A percentile compares a stretch with the other conserved stretches of the same genome.
Conservation (phyloP, 2,329 filamentous ascomycete genomes). For the Delphinella strobiligena region DNA sequence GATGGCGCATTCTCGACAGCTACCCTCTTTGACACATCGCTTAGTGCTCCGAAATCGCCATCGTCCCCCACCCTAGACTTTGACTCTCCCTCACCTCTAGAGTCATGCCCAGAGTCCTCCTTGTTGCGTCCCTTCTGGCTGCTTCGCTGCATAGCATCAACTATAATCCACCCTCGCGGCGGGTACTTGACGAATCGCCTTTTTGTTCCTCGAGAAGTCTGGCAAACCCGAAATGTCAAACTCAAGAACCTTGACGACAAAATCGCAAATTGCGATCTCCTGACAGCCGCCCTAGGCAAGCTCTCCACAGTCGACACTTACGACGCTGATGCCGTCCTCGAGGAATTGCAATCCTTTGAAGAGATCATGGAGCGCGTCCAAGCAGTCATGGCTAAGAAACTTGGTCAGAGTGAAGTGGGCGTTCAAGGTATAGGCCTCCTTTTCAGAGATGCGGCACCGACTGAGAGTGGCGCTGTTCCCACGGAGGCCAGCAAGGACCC, state of each 20-base stretch:
- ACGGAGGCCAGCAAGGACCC: slow-evolving; percentile 24
- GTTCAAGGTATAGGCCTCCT: slow-evolving; percentile 59
- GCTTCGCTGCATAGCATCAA: slow-evolving; percentile 89
- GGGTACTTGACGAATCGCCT: slow-evolving; percentile 86
- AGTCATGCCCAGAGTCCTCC: slow-evolving; percentile 81
- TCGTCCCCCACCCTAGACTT: slow-evolving; percentile 25
- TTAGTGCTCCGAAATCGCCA: slow-evolving; percentile 13
- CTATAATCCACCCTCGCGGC: slow-evolving; percentile 78
- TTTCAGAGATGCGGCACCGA: slow-evolving; percentile 54
- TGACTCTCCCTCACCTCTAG: slow-evolving; percentile 62
- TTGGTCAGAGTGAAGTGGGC: slow-evolving; percentile 91
- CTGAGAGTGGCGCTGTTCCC: slow-evolving; percentile 21
- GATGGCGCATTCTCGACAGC: neutral
- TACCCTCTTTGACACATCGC: slow-evolving; percentile 61
- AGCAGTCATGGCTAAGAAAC: slow-evolving; percentile 60
- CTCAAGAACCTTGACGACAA: slow-evolving; percentile 88
- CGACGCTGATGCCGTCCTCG: slow-evolving; percentile 82
- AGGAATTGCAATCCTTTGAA: slow-evolving; percentile 89
- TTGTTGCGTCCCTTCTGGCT: slow-evolving; percentile 95
- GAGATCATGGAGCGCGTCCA: slow-evolving; percentile 78
- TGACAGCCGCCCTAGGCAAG: slow-evolving; percentile 67
- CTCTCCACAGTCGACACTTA: slow-evolving; percentile 73
- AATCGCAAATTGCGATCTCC: slow-evolving; percentile 75
- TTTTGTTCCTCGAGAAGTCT: slow-evolving; percentile 85
- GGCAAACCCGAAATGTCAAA: slow-evolving; percentile 89